These are phyloP conservation scores for Leccinum sublutescens DNA, from an alignment of 768 basidiomycete genomes.

Conservation along the genomic window DNA sequence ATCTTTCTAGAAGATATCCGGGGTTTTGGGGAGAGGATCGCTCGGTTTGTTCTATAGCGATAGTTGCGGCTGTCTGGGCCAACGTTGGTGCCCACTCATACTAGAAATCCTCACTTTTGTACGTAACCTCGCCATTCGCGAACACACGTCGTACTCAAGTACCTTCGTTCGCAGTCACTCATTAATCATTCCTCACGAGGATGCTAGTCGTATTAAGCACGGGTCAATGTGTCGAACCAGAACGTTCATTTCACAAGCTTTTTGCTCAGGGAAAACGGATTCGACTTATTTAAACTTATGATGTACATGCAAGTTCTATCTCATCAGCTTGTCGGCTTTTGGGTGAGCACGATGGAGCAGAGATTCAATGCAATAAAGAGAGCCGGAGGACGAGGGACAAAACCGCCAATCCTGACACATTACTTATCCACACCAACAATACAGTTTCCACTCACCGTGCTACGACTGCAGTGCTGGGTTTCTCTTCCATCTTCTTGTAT, in stretches of 20 bases:
- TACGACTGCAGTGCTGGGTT: neutral
- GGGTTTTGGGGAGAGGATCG: constrained; percentile 12
- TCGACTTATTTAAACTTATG: too few relatives aligned
- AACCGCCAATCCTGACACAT: neutral
- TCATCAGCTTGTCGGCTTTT: neutral
- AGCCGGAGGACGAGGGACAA: neutral
- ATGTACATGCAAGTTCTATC: too few relatives aligned
- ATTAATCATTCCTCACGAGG: neutral
- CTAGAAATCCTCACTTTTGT: too few relatives aligned
- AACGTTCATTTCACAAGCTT: neutral
- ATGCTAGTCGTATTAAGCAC: neutral
- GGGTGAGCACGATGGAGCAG: neutral
- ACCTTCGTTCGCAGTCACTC: neutral
- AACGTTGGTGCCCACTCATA: neutral
- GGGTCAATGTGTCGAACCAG: neutral
- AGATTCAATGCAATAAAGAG: neutral
- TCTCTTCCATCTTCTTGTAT: neutral
- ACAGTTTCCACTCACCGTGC: constrained; percentile 4
- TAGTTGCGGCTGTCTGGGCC: neutral
- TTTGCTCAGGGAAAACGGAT: neutral
- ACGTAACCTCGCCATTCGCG: neutral
- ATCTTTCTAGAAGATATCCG: constrained; percentile 15
- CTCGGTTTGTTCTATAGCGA: constrained; percentile 1
- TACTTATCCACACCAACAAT: neutral
- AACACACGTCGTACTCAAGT: neutral